A percentile compares a stretch with the other conserved stretches of the same genome.
phyloP scores from a whole-genome alignment of 2,329 filamentous ascomycete genomes.

The Pseudocercospora fijiensis region DNA sequence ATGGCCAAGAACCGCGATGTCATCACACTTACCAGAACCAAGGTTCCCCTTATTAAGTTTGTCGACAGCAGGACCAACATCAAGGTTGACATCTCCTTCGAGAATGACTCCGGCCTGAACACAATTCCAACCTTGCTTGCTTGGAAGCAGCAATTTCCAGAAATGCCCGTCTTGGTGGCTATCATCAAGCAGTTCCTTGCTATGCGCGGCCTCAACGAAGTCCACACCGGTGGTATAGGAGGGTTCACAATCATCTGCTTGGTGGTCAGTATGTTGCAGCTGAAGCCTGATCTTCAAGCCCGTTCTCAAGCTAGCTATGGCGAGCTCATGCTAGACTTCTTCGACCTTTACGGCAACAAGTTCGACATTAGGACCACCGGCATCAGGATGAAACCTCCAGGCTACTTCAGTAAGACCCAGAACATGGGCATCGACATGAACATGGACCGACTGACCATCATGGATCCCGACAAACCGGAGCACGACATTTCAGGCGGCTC shows the following conservation, averaged over 20 bases:
- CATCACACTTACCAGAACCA: slow-evolving; percentile 70
- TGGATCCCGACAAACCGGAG: slow-evolving; percentile 79
- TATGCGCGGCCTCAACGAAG: slow-evolving; percentile 89
- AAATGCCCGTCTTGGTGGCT: slow-evolving; percentile 82
- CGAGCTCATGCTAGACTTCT: slow-evolving; percentile 79
- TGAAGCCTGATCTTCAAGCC: slow-evolving; percentile 69
- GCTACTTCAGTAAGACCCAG: slow-evolving; percentile 73
- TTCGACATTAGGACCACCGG: slow-evolving; percentile 70
- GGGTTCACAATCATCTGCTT: slow-evolving; percentile 94
- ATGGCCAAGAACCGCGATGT: slow-evolving; percentile 61
- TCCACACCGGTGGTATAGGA: slow-evolving; percentile 84
- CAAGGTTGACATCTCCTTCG: slow-evolving; percentile 90
- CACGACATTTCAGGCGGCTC: slow-evolving; percentile 94
- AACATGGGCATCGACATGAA: slow-evolving; percentile 50
- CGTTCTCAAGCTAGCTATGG: slow-evolving; percentile 65
- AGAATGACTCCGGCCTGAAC: slow-evolving; percentile 77
- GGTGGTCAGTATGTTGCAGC: slow-evolving; percentile 82
- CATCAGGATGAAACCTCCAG: slow-evolving; percentile 73
- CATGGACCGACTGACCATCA: slow-evolving; percentile 72
- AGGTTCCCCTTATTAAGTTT: slow-evolving; percentile 91
- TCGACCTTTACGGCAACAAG: slow-evolving; percentile 81
- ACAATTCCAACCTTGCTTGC: slow-evolving; percentile 76
- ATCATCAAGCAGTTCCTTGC: slow-evolving; percentile 89
- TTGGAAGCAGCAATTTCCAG: slow-evolving; percentile 78
- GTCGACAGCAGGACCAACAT: slow-evolving; percentile 74